Percentiles rank a stretch among this genome's conserved stretches.
Conservation (phyloP, 352 stramenopile genomes). For the Saprolegnia parasitica region DNA sequence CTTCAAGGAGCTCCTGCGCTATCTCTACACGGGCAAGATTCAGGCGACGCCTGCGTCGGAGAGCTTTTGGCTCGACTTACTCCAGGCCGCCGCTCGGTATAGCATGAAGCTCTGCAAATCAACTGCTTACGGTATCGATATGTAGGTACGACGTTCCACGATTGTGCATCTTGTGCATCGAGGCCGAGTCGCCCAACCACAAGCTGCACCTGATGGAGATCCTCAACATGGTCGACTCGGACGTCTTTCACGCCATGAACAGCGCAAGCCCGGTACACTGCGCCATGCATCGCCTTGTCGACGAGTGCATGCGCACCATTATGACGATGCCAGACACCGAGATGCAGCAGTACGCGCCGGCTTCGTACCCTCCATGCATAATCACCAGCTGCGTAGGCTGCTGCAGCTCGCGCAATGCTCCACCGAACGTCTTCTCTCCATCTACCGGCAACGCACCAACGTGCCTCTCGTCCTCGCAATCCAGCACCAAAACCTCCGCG, state of each 20-base stretch:
- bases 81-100: conserved; percentile 17
- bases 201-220: conserved; percentile 22
- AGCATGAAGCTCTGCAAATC: not conserved
- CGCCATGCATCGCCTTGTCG: conserved; percentile 17
- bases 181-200: not conserved
- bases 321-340: conserved; percentile 22
- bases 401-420: conserved; percentile 40
- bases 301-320: conserved; percentile 21
- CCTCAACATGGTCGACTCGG: conserved; percentile 24
- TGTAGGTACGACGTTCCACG: conserved; percentile 20
- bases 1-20: conserved; percentile 63
- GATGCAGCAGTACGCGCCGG: conserved; percentile 22
- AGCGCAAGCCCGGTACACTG: not conserved
- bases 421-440: conserved; percentile 56
- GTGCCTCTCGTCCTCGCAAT: conserved; percentile 67
- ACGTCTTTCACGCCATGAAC: not conserved
- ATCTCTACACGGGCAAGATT: conserved; percentile 71
- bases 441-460: conserved; percentile 54
- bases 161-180: conserved; percentile 22
- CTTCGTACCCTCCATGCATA: not conserved
- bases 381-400: conserved; percentile 8
- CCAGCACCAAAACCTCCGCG: conserved; percentile 69
- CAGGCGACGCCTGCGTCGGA: not conserved
- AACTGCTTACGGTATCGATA: not conserved
- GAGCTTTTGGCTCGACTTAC: conserved; percentile 25